A percentile compares a stretch with the other conserved stretches of the same genome.
These are phyloP conservation scores for Podochytrium sp. DNA, from an alignment of 192 early-diverging fungal genomes.

Conservation along the genomic window DNA sequence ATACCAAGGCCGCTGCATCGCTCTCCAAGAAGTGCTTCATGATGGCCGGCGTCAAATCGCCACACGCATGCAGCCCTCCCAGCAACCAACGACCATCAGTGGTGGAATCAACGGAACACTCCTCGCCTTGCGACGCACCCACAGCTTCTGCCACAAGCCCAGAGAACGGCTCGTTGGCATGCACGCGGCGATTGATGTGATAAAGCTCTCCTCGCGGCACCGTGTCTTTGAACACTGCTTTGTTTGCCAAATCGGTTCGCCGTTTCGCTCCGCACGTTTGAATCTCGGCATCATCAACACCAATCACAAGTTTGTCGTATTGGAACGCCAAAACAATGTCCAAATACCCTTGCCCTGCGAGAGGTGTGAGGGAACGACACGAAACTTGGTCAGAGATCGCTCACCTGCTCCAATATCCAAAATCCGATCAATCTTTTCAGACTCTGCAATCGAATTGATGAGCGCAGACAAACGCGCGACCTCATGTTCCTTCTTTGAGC, in stretches of 20 bases:
- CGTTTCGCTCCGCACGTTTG: slow-evolving; percentile 76
- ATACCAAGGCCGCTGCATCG: slow-evolving; percentile 54
- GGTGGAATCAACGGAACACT: too few species aligned
- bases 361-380: too few species aligned
- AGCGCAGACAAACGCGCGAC: slow-evolving; percentile 62
- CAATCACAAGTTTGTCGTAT: slow-evolving; percentile 67
- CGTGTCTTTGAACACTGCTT: slow-evolving; percentile 29
- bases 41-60: slow-evolving; percentile 76
- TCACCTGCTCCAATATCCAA: slow-evolving; percentile 78
- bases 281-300: slow-evolving; percentile 67
- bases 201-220: slow-evolving; percentile 8
- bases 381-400: too few species aligned
- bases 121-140: too few species aligned
- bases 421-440: slow-evolving; percentile 36
- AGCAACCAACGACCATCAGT: slow-evolving; percentile 60
- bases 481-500: slow-evolving; percentile 74
- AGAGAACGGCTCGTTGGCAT: slow-evolving; percentile 33
- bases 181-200: slow-evolving; percentile 44
- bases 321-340: slow-evolving; percentile 68
- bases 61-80: slow-evolving; percentile 85
- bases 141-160: slow-evolving; percentile 32
- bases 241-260: slow-evolving; percentile 57
- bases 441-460: slow-evolving; percentile 57
- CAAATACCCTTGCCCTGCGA: slow-evolving; percentile 82
- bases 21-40: slow-evolving; percentile 58